Evolutionary conservation across 306 rosid genomes (phyloP), one percentile per base, ranked within the genome.

Genomic region (Malus fusca): DNA sequence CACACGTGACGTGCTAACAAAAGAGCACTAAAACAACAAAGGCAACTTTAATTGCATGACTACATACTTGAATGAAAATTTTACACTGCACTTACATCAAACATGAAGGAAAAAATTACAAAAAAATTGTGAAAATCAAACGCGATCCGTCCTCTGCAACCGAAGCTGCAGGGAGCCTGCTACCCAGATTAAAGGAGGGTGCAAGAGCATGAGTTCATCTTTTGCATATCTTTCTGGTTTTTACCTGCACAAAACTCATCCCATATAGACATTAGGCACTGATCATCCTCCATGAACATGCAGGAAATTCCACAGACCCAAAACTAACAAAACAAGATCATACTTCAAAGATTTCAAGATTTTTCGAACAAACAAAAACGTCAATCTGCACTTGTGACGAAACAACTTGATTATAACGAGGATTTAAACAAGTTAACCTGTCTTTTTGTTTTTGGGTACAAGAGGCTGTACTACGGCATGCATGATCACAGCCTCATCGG

Each of bases 381-480:
- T 35, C 4, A 22, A 13, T 46, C 23, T 15, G 17, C 11, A 33
- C 40, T 51, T 51, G 21, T 14, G 55, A 51, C 13, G 21, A 51
- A 51, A 51, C 55, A 17, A 5, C 55, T 51, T 17, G 18, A 17
- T 61, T 51, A 13, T 18, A 68, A 25, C 12, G 25, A 28, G 17
- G 37, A 37, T 14, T 11, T 18, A 52, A 21, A 51, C 21, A 64
- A 74, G 78, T 82, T 55, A 80, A 89, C 97, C 94, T 89, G 84
- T 78, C 75, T 80, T 89, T 78, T 82, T 64, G n/a, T 64, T 84
- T 75, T 87, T 89, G 46, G 83, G 71, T 26, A 71, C 58, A 44
- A 82, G 77, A 55, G 92, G 92, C 71, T 87, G 97, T 67, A 91
- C 87, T 30, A 89, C 90, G 60, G 85, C 90, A 72, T 88, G 95